Base-by-base conservation (phyloP, 1,139 yeast species). In the Geotrichum candidum region DNA sequence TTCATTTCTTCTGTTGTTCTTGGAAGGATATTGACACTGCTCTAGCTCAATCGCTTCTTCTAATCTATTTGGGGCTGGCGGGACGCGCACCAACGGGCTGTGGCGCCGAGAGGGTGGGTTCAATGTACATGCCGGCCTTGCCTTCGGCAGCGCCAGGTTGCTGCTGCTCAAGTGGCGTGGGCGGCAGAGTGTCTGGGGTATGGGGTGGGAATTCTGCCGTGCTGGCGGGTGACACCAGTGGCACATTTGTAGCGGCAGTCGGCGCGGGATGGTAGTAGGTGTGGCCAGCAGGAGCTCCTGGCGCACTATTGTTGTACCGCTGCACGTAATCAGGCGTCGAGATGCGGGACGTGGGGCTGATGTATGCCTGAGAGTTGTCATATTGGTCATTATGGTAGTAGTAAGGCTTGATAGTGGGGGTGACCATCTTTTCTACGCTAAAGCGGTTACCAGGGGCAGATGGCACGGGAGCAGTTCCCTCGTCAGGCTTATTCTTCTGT, bases 391-490 rank as follows among this genome's bases (percentile, higher is more conserved):
- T 35, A 35, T 35, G 41, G 41, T 35, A 35, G 41, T 35, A 35
- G 41, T 35, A 35, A 35, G 41, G 41, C 41, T 35, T 35, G 41
- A 35, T 11, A 6, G 41, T 11, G 15, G 41, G 41, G 9, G 41
- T 11, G 41, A 46, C 54, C 41, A 31, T 63, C 64, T 51, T 61
- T 13, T 61, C 64, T 23, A 58, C 64, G 23, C 63, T 63, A 53
- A 65, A 66, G n/a, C 71, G 64, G 45, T 70, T 68, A 58, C 69
- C 71, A 25, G 73, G 73, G 5, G 74, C 73, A 11, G 73, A 66
- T 65, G 72, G 64, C 31, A 71, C 73, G 61, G 70, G 73, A 53
- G 74, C 71, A 22, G 75, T 70, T n/a, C 11, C 41, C 15, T 10
- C 41, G 9, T 35, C 9, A 10, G 11, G 3, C 15, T 35, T 35